Percentiles rank a stretch among this genome's conserved stretches.
These are phyloP conservation scores for Heritiera fomes DNA, from an alignment of 345 rosid genomes.

Conservation along the genomic window DNA sequence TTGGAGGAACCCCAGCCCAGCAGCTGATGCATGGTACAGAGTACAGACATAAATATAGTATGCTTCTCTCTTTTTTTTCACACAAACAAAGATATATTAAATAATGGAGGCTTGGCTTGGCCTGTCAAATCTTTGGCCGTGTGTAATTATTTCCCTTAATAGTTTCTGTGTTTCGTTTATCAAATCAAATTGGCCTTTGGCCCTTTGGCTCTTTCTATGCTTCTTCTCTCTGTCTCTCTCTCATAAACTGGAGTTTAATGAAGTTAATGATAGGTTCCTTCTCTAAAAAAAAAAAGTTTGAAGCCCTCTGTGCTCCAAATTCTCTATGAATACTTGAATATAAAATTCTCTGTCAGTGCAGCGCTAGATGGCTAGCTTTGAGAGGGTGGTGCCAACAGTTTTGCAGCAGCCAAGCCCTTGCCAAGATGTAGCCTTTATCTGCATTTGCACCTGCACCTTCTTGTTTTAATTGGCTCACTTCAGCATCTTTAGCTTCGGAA, in stretches of 20 bases:
- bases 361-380: not conserved
- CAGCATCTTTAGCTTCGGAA: not conserved
- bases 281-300: not conserved
- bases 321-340: not conserved
- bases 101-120: slow-evolving; percentile 18
- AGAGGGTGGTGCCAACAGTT: not conserved
- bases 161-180: not conserved
- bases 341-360: not conserved
- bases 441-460: slow-evolving; percentile 77
- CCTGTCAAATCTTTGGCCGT: slow-evolving; percentile 33
- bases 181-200: not conserved
- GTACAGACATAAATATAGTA: slow-evolving; percentile 9
- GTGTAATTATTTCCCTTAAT: not conserved
- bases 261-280: no score
- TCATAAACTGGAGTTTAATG: not conserved
- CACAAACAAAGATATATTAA: not conserved
- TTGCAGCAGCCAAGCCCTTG: not conserved
- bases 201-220: not conserved
- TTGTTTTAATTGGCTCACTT: not conserved
- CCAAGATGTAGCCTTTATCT: slow-evolving; percentile 53
- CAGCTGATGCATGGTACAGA: not conserved
- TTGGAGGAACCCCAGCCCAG: not conserved
- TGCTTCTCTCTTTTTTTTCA: not conserved
- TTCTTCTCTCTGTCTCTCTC: not conserved
- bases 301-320: not conserved